phyloP scores from a whole-genome alignment of 345 rosid species.

The Hirschfeldia incana region DNA sequence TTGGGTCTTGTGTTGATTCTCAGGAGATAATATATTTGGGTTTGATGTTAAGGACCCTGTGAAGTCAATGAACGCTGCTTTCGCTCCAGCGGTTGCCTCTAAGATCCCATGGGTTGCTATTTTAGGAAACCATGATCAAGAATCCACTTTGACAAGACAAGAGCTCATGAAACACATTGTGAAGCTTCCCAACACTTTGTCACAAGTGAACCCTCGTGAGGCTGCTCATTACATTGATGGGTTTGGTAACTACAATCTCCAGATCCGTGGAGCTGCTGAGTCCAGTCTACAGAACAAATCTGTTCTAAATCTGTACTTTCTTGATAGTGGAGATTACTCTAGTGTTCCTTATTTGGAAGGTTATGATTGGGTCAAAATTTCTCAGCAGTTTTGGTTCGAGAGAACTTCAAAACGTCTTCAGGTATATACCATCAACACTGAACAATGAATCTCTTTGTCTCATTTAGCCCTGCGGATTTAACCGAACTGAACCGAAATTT shows the following conservation, averaged over 20 bases:
- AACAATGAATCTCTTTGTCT: not conserved
- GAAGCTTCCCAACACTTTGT: constrained; percentile 62
- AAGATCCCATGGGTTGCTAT: constrained; percentile 85
- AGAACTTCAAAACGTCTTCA: constrained; percentile 67
- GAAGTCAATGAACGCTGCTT: constrained; percentile 72
- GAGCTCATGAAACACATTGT: constrained; percentile 81
- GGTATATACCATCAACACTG: constrained; percentile 41
- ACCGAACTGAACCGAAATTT: not conserved
- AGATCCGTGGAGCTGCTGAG: constrained; percentile 67
- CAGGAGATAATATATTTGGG: constrained; percentile 89
- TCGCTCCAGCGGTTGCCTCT: constrained; percentile 80
- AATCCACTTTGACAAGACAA: constrained; percentile 69
- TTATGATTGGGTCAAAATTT: constrained; percentile 85
- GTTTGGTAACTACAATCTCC: constrained; percentile 93
- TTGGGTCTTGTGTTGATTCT: not conserved
- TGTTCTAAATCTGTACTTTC: constrained; percentile 77
- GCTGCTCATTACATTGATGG: constrained; percentile 72
- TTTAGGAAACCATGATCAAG: constrained; percentile 94
- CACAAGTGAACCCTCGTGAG: constrained; percentile 64
- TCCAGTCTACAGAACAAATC: constrained; percentile 79
- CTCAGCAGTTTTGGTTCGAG: constrained; percentile 87
- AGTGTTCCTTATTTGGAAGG: constrained; percentile 55
- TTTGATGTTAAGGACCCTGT: constrained; percentile 63
- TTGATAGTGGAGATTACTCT: constrained; percentile 93
- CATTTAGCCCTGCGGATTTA: not conserved